phyloP scores from a whole-genome alignment of 768 basidiomycete genomes.

The Phlebiopsis flavidoalba region DNA sequence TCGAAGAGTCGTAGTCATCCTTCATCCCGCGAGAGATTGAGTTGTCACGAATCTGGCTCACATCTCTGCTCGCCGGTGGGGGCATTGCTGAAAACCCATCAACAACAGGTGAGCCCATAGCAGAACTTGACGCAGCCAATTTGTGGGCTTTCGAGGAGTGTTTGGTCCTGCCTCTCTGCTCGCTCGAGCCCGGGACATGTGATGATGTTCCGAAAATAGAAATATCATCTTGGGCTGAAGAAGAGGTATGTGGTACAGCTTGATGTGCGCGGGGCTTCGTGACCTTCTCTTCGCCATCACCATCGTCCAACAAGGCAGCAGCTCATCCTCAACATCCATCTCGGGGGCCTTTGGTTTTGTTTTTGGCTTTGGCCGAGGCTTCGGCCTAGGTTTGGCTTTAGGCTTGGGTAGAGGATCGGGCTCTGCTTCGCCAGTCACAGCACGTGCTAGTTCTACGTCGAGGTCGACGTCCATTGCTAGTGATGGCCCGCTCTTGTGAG shows the following conservation, averaged over 20 bases:
- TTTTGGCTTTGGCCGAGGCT: neutral
- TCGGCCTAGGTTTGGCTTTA: neutral
- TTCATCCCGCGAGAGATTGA: neutral
- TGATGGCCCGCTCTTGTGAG: neutral
- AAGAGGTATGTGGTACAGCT: neutral
- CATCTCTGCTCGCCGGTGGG: neutral
- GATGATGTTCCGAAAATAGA: neutral
- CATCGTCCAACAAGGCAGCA: conserved; percentile 64
- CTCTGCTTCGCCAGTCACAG: neutral
- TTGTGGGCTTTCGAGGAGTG: neutral
- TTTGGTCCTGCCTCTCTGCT: neutral
- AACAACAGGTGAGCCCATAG: neutral
- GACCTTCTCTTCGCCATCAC: neutral
- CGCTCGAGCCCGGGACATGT: neutral
- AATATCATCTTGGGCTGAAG: neutral
- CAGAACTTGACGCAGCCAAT: neutral
- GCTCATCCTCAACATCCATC: conserved; percentile 58
- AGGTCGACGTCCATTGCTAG: conserved; percentile 8
- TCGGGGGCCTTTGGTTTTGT: conserved; percentile 32
- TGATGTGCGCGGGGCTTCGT: neutral
- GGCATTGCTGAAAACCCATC: neutral
- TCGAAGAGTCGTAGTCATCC: neutral
- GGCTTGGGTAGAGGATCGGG: neutral
- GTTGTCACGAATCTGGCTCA: neutral
- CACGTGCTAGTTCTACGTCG: conserved; percentile 34